Base-by-base conservation (phyloP, 768 basidiomycete genomes). In the Agrocybe chaxingu region DNA sequence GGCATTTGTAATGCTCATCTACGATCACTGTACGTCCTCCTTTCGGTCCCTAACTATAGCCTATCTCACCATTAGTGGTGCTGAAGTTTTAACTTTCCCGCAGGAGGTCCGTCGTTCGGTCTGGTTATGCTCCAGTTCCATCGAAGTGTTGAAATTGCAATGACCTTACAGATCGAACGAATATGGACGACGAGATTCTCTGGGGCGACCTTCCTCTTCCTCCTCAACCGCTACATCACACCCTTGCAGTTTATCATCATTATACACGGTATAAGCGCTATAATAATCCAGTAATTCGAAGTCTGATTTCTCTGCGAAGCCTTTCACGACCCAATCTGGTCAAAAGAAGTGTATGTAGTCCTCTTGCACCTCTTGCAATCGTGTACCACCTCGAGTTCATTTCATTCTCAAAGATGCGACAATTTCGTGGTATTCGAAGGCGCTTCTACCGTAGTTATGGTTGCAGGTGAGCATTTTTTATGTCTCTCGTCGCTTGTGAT, bases 141-240 rank as follows among this genome's bases (percentile, higher is more conserved):
- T 51, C 47, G 53, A 24, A 35, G 34, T n/a, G 34, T 5, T 42
- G 3, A 10, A 30, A 24, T n/a, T 50, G 12, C 5, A 42, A 16
- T 18, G 8, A 42, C 31, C 8, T 7, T 24, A 1, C 38, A 62
- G 63, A 57, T 63, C 32, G 57, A 62, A 16, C 52, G 62, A 9
- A 59, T 66, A 5, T 66, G 65, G 65, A 58, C 55, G 32, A 56
- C 43, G 33, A 56, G 48, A 33, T 30, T 62, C 4, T 56, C 56
- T 7, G 58, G 56, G 1, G 60, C 54, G 1, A 52, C 62, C 1
- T 35, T 62, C 1, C 50, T 66, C 10, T 66, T 64, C 49, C 43
- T 64, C n/a, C 39, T 66, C 29, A 64, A 63, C 46, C 60, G 65
- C 10, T 66, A 66, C 48, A 29, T 56, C 24, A 66, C 62, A 7